phyloP scores from a whole-genome alignment of 352 stramenopile genomes.

The Globisporangium cylindrosporum region DNA sequence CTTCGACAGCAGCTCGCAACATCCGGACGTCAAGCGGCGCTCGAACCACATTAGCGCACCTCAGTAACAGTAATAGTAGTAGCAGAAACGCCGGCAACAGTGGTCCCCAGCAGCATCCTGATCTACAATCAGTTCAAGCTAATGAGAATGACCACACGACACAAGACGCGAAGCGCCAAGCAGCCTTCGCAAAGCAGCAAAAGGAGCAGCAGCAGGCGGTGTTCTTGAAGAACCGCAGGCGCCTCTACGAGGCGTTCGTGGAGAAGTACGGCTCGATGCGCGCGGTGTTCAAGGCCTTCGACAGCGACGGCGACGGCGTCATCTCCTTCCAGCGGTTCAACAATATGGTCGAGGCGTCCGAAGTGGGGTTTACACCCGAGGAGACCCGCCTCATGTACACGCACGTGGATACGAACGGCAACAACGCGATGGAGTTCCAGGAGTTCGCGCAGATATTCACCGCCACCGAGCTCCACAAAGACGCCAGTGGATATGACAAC shows the following conservation, averaged over 20 bases:
- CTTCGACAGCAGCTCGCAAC: background rate
- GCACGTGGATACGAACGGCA: constrained; percentile 59
- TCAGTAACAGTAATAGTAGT: background rate
- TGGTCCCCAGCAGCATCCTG: background rate
- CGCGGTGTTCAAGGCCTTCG: constrained; percentile 73
- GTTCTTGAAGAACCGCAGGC: constrained; percentile 42
- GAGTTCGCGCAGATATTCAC: constrained; percentile 80
- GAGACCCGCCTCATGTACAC: constrained; percentile 51
- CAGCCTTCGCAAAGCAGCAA: background rate
- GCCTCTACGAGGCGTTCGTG: constrained; percentile 63
- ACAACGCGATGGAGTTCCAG: constrained; percentile 69
- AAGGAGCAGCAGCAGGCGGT: constrained; percentile 20
- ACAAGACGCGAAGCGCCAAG: constrained; percentile 4
- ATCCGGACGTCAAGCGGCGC: background rate
- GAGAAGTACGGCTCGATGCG: constrained; percentile 76
- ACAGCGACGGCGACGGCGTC: constrained; percentile 56
- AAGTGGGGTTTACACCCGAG: constrained; percentile 43
- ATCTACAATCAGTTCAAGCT: background rate
- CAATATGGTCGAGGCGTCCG: constrained; percentile 67
- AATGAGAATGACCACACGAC: background rate
- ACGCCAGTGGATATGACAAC: background rate
- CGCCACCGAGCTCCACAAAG: constrained; percentile 14
- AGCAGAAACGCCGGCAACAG: background rate
- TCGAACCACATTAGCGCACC: constrained; percentile 1
- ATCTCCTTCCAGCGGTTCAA: constrained; percentile 75